phyloP scores from a whole-genome alignment of 495 filamentous ascomycete genomes.

The Cenococcum geophilum region DNA sequence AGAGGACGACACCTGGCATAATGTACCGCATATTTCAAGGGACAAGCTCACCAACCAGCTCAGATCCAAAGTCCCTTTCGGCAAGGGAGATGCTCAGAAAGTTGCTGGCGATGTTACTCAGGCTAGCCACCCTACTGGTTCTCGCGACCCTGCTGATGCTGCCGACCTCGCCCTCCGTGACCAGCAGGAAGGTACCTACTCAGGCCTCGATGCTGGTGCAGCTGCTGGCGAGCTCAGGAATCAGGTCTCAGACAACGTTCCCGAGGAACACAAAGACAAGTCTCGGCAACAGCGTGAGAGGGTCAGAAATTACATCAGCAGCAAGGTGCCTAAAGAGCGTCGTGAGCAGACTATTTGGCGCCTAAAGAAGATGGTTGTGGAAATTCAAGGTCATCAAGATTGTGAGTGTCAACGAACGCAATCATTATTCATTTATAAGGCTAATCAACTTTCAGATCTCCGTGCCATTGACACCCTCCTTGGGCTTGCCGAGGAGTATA shows the following conservation, averaged over 20 bases:
- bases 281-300: constrained; percentile 51
- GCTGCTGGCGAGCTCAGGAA: constrained; percentile 49
- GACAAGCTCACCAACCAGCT: constrained; percentile 63
- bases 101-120: constrained; percentile 53
- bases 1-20: constrained; percentile 89
- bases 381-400: constrained; percentile 88
- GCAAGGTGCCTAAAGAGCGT: constrained; percentile 88
- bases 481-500: constrained; percentile 77
- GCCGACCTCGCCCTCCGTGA: constrained; percentile 44
- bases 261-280: constrained; percentile 59
- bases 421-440: background rate
- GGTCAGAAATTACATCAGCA: constrained; percentile 63
- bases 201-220: constrained; percentile 51
- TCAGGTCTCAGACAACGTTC: constrained; percentile 47
- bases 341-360: constrained; percentile 89
- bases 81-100: constrained; percentile 49
- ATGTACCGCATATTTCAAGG: constrained; percentile 70
- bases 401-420: constrained; percentile 48
- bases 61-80: constrained; percentile 48
- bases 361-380: constrained; percentile 95
- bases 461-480: constrained; percentile 82
- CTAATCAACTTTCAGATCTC: constrained; percentile 49
- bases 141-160: constrained; percentile 47
- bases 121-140: constrained; percentile 46
- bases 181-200: constrained; percentile 41